phyloP scores from a whole-genome alignment of 148 eudicot species.

The Bassia scoparia region DNA sequence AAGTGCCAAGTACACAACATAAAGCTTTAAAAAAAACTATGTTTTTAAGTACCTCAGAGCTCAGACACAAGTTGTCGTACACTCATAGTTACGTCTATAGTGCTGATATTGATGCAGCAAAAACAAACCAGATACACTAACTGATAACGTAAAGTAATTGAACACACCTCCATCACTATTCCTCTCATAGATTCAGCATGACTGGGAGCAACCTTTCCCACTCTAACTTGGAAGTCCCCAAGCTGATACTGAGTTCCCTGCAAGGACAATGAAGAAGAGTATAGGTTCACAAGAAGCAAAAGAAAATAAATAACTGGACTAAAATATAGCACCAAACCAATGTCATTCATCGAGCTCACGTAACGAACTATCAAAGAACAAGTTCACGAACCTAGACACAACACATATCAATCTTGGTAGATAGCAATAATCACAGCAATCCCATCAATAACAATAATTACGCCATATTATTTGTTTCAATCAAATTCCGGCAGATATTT shows the following conservation, averaged over 20 bases:
- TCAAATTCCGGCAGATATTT: not conserved
- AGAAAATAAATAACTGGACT: not conserved
- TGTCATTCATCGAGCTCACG: not conserved
- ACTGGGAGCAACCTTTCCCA: constrained; percentile 79
- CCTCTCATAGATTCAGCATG: constrained; percentile 84
- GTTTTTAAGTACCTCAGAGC: not conserved
- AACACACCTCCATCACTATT: constrained; percentile 82
- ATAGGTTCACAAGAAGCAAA: not conserved
- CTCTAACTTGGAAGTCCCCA: constrained; percentile 94
- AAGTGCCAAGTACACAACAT: not conserved
- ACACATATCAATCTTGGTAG: not conserved
- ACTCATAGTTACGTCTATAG: not conserved
- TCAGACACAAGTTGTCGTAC: not conserved
- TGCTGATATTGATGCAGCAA: not conserved
- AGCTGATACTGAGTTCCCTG: constrained; percentile 80
- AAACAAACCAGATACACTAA: not conserved
- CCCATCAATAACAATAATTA: not conserved
- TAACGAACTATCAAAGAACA: not conserved
- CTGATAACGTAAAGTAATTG: constrained; percentile 4
- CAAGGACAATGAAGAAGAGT: constrained; percentile 18
- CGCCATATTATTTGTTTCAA: not conserved
- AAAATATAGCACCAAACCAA: not conserved
- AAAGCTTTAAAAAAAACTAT: not conserved
- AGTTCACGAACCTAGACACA: not conserved
- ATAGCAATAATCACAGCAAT: not conserved